A percentile compares a stretch with the other conserved stretches of the same genome.
Evolutionary conservation across 2,329 filamentous ascomycete genomes (phyloP).

Genomic region (Alternaria tenuissima): DNA sequence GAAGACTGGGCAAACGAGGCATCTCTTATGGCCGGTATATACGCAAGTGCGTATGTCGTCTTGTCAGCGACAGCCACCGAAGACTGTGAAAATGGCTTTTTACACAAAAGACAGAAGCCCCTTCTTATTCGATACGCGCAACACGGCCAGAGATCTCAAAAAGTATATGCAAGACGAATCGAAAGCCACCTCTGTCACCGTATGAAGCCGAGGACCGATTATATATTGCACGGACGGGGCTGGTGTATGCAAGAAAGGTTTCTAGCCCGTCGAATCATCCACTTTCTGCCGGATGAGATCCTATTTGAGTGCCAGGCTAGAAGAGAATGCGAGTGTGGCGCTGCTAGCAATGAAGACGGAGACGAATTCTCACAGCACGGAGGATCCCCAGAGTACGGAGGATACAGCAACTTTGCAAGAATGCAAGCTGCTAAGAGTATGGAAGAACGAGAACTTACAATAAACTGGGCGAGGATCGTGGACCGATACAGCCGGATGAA

Average conservation of each 20-base stretch:
- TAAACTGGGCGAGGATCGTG: not conserved
- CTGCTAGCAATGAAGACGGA: not conserved
- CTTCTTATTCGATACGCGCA: too few species aligned
- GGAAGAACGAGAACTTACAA: accelerated
- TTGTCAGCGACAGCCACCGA: not conserved
- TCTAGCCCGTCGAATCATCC: not conserved
- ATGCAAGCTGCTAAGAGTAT: not conserved
- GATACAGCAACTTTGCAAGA: accelerated
- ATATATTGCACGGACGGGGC: too few species aligned
- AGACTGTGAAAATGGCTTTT: not conserved
- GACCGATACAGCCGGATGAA: not conserved
- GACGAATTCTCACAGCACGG: too few species aligned
- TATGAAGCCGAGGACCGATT: too few species aligned
- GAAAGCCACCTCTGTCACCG: too few species aligned
- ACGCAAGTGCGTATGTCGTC: not conserved
- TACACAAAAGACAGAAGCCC: not conserved
- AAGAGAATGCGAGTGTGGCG: not conserved
- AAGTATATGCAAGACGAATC: too few species aligned
- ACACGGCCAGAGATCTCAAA: accelerated
- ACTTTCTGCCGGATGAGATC: not conserved
- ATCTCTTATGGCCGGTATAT: not conserved
- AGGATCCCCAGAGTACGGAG: too few species aligned
- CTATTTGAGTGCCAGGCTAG: not conserved
- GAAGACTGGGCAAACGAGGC: not conserved
- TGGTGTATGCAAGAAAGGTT: not conserved